These are phyloP conservation scores for Apiospora saccharicola DNA, from an alignment of 2,329 filamentous ascomycete species.

Conservation along the genomic window DNA sequence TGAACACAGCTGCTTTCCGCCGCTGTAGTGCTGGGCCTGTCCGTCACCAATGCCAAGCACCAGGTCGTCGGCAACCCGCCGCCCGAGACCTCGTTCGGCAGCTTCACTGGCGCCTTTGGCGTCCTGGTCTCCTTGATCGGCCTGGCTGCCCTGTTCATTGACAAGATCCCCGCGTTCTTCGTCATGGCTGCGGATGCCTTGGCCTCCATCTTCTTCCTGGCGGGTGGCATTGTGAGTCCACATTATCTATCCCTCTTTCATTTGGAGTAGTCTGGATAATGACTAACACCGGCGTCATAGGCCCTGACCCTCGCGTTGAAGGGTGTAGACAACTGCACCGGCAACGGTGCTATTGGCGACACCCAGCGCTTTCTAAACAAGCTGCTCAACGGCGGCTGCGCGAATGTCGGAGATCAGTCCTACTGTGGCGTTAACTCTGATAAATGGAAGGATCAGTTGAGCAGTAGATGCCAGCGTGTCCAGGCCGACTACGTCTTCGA, in stretches of 20 bases:
- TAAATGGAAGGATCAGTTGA: slow-evolving; percentile 4
- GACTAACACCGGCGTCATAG: slow-evolving; percentile 28
- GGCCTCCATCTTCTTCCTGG: slow-evolving; percentile 42
- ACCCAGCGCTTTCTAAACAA: slow-evolving; percentile 34
- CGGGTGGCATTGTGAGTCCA: slow-evolving; percentile 42
- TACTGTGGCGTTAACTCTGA: slow-evolving; percentile 29
- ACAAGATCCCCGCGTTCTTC: slow-evolving; percentile 39
- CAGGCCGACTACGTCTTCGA: slow-evolving; percentile 43
- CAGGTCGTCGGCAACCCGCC: slow-evolving; percentile 38
- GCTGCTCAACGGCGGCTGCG: slow-evolving; percentile 42
- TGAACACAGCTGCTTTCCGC: slow-evolving; percentile 39
- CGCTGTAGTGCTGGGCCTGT: slow-evolving; percentile 43
- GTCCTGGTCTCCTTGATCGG: slow-evolving; percentile 41
- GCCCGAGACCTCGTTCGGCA: slow-evolving; percentile 42
- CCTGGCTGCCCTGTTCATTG: slow-evolving; percentile 38
- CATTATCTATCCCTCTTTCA: not conserved
- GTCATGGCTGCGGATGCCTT: slow-evolving; percentile 39
- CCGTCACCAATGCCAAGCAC: slow-evolving; percentile 42
- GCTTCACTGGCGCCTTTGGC: slow-evolving; percentile 44
- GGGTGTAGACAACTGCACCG: slow-evolving; percentile 39
- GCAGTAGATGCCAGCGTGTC: slow-evolving; percentile 38
- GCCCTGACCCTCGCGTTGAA: slow-evolving; percentile 43
- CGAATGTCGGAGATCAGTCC: not conserved
- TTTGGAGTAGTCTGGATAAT: not conserved
- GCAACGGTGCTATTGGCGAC: slow-evolving; percentile 5